Conservation (phyloP, 1,284 basidiomycete genomes). For the Melampsora americana region DNA sequence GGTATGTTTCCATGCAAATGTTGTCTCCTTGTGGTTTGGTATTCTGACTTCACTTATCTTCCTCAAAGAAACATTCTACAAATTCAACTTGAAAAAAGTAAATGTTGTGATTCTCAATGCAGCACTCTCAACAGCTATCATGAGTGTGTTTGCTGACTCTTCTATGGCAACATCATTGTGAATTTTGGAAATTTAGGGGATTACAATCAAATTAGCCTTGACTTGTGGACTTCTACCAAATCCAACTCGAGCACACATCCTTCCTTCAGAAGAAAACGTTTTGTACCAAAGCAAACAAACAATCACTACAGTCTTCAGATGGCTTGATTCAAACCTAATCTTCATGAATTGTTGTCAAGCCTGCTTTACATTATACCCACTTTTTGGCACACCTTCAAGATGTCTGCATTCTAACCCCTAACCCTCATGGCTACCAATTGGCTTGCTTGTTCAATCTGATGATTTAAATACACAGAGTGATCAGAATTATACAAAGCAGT, state of each 20-base stretch:
- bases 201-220: too few species aligned
- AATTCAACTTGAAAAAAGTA: slow-evolving; percentile 1
- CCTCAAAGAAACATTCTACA: slow-evolving; percentile 1
- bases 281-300: not conserved
- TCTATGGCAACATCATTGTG: slow-evolving; percentile 11
- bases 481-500: too few species aligned
- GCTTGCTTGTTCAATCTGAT: too few species aligned
- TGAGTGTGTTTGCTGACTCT: slow-evolving; percentile 14
- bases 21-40: too few species aligned
- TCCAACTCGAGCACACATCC: too few species aligned
- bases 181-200: slow-evolving; percentile 1
- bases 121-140: not conserved
- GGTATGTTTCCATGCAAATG: too few species aligned
- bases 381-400: not conserved
- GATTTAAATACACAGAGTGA: too few species aligned
- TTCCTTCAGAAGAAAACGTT: too few species aligned
- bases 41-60: too few species aligned
- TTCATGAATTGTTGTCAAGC: slow-evolving; percentile 10
- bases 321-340: slow-evolving; percentile 17
- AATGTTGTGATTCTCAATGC: slow-evolving; percentile 19
- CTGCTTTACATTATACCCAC: slow-evolving; percentile 33
- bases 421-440: too few species aligned
- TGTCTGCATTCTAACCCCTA: too few species aligned
- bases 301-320: not conserved
- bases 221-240: too few species aligned